Base-by-base conservation (phyloP, 2,329 filamentous ascomycete genomes). In the Arthrobotrys entomopaga region DNA sequence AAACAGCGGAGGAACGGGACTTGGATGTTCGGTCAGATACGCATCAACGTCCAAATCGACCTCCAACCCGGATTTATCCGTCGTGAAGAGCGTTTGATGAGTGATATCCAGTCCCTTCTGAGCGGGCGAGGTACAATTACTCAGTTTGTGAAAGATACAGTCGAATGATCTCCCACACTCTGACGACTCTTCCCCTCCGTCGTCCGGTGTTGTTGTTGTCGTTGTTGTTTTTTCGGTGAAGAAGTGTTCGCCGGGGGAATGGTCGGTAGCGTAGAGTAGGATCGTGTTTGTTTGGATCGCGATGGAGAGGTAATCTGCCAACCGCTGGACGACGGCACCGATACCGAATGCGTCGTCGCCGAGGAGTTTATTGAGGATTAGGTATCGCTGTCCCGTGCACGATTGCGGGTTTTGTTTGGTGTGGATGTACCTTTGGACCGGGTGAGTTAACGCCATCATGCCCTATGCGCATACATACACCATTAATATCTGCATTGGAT, bases 281-380 rank as follows among this genome's bases (percentile, higher is more conserved):
- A 77, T 65, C n/a, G 66, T 64, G 40, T 77, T 52, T 1, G 70
- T 77, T 15, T 77, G 69, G 4, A 78, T 56, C 13, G 77, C 76
- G 24, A 77, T 52, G 10, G 75, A 53, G 15, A 78, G 66, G 29
- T 75, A 69, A 8, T 52, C 53, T 3, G 65, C 57, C 42, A 78
- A 66, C n/a, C 63, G 72, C 53, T 76, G 75, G 15, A 77, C 20
- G 10, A 77, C 65, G 0, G 75, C 77, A 20, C 77, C 76, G 26
- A 78, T 40, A 1, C 77, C 75, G 40, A 77, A 78, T 6, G 76
- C 49, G 53, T 77, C 75, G 38, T 78, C 77, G 13, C 75, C 76
- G 0, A 71, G 77, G 29, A 75, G 77, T 26, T 77, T 77, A 8
- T 71, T 54, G 16, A 78, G 71, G n/a, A 78, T 64, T 7, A 78